Evolutionary conservation across 768 basidiomycete species (phyloP), one percentile per base, ranked within the genome.

Genomic region (Tulasnella sp.): DNA sequence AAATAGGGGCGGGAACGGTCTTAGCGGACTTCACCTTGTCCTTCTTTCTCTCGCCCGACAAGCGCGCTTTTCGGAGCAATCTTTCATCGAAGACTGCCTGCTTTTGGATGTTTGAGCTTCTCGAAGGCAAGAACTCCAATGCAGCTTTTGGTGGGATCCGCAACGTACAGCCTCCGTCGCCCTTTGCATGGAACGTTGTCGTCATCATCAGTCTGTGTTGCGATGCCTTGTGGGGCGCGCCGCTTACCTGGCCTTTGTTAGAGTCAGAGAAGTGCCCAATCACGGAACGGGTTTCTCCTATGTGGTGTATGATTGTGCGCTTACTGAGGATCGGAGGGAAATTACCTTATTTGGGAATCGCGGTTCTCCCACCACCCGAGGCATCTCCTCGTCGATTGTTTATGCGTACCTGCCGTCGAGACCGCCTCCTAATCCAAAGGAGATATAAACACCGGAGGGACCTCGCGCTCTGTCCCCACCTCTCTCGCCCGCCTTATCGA

Each of bases 1-100:
- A 67, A 67, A 67, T 5, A 67, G 61, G 61, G 61, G 61, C 26
- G 61, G 11, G 61, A 67, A 67, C 61, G 61, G 61, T 32, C 61
- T 35, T 67, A 67, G 26, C 61, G 61, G 51, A 20, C 51, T 51
- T 51, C 51, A 51, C 20, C 5, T 51, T 7, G 16, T n/a, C n/a
- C 51, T 51, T 51, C 61, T 26, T 35, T 35, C 61, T 67, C 61
- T 35, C 61, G 35, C 61, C 18, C 26, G 32, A 5, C 61, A 67
- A 20, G 10, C n/a, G 15, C 5, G 23, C 57, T 23, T 61, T 61
- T 23, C n/a, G 10, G 32, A 18, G 6, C 26, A 2, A 67, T 67
- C 61, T 35, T 26, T 26, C 61, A 32, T 29, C 23, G 61, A 67
- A 67, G 61, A 67, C 61, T 35, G 4, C 26, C 61, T 67, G 61